Evolutionary conservation across 352 stramenopile genomes (phyloP).

Genomic region (Globisporangium megalacanthum): DNA sequence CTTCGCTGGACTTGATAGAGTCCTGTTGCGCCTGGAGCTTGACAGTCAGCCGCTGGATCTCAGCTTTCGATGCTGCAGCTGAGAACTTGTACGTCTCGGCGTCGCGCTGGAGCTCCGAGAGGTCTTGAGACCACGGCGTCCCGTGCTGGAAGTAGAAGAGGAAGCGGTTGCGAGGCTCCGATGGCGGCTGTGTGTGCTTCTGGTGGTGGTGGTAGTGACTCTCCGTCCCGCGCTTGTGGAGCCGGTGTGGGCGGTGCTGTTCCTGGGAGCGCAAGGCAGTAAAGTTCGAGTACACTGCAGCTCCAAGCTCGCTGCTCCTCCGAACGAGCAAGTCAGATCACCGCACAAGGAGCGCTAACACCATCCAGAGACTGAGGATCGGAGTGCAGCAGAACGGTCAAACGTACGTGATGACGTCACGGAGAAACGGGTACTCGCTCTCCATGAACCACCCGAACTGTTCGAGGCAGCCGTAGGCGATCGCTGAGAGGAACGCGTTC

Average conservation of each 20-base stretch:
- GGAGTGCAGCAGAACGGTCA: background rate
- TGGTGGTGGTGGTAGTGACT: conserved; percentile 8
- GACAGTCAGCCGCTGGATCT: conserved; percentile 30
- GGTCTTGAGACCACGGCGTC: conserved; percentile 38
- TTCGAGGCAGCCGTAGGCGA: conserved; percentile 43
- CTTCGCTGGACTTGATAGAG: conserved; percentile 15
- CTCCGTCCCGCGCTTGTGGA: background rate
- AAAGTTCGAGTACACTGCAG: conserved; percentile 40
- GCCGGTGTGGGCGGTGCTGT: background rate
- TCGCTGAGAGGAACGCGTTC: conserved; percentile 46
- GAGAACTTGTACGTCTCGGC: conserved; percentile 17
- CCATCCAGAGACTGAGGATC: too few species aligned
- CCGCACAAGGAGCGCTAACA: background rate
- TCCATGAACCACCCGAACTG: conserved; percentile 38
- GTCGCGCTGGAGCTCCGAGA: conserved; percentile 20
- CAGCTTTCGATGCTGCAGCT: conserved; percentile 21
- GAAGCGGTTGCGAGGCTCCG: conserved; percentile 16
- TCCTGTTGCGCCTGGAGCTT: conserved; percentile 35
- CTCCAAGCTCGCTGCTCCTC: conserved; percentile 20
- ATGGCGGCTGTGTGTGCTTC: background rate
- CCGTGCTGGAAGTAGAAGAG: conserved; percentile 47
- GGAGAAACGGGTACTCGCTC: conserved; percentile 47
- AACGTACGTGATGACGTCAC: conserved; percentile 22
- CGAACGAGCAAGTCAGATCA: background rate
- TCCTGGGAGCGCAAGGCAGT: conserved; percentile 13